These are phyloP conservation scores for Gastroboletus turbinatus DNA, from an alignment of 1,284 basidiomycete genomes.

Conservation along the genomic window DNA sequence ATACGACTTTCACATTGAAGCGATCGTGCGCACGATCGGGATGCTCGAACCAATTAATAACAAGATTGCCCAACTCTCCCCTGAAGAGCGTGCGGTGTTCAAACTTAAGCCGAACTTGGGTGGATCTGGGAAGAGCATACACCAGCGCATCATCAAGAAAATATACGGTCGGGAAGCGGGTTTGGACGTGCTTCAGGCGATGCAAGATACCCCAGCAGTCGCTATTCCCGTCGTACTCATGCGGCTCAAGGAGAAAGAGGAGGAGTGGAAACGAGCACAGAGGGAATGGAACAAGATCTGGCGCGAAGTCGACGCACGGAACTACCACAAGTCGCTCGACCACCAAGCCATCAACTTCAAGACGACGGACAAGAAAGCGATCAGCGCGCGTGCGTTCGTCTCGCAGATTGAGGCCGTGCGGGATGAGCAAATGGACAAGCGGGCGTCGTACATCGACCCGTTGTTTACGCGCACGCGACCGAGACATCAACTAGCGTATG, in stretches of 20 bases:
- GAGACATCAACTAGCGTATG: conserved; percentile 80
- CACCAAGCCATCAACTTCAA: conserved; percentile 94
- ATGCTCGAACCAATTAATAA: conserved; percentile 91
- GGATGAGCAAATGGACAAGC: conserved; percentile 82
- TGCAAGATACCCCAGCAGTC: conserved; percentile 92
- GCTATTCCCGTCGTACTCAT: conserved; percentile 93
- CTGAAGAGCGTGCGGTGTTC: conserved; percentile 82
- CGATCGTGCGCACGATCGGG: conserved; percentile 90
- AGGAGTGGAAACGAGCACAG: conserved; percentile 99
- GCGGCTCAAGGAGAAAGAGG: conserved; percentile 94
- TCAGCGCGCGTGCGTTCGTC: conserved; percentile 82
- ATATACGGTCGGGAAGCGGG: conserved; percentile 91
- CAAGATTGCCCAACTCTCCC: conserved; percentile 81
- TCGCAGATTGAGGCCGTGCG: conserved; percentile 88
- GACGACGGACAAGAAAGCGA: conserved; percentile 87
- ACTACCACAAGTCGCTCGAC: conserved; percentile 92
- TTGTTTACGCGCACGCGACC: conserved; percentile 70
- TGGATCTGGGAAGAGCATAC: conserved; percentile 88
- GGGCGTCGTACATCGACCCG: conserved; percentile 76
- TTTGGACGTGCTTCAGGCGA: conserved; percentile 83
- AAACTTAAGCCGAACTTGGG: conserved; percentile 91
- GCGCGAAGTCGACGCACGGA: conserved; percentile 94
- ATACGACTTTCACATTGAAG: conserved; percentile 99
- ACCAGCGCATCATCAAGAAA: conserved; percentile 95
- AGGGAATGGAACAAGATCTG: conserved; percentile 99